phyloP scores from a whole-genome alignment of 2,329 filamentous ascomycete genomes.

The Drechslera avenae region DNA sequence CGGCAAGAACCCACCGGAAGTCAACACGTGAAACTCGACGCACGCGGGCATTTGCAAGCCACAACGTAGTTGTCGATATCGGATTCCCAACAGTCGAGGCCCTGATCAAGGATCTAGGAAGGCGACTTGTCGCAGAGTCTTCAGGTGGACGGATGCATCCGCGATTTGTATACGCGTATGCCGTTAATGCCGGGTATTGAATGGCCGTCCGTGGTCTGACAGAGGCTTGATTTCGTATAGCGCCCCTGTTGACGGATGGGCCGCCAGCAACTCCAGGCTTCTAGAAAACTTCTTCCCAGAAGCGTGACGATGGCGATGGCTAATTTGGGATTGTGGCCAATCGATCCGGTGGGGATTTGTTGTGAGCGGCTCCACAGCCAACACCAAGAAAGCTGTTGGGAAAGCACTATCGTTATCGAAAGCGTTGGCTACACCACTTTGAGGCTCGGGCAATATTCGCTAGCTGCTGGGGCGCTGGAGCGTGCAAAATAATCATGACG shows the following conservation, averaged over 20 bases:
- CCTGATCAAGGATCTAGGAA: constrained; percentile 1
- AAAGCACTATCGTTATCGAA: background rate
- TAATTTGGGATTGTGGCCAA: background rate
- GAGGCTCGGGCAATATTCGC: background rate
- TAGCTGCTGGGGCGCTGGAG: background rate
- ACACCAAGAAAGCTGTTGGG: constrained; percentile 3
- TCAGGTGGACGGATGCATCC: background rate
- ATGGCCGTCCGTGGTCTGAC: background rate
- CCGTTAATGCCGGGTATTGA: background rate
- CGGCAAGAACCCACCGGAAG: constrained; percentile 3
- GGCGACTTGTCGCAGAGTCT: background rate
- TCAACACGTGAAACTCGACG: constrained; percentile 9
- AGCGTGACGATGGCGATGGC: background rate
- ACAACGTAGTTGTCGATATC: background rate
- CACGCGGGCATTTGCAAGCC: constrained; percentile 5
- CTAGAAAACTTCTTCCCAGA: constrained; percentile 4
- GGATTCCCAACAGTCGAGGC: constrained; percentile 4
- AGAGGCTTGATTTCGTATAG: background rate
- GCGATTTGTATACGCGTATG: background rate
- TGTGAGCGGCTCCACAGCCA: constrained; percentile 2
- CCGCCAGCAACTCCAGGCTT: background rate
- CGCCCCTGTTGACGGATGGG: background rate
- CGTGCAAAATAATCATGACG: background rate
- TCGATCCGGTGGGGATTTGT: background rate
- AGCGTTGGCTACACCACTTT: background rate